Evolutionary conservation across 768 basidiomycete species (phyloP), one percentile per base, ranked within the genome.

Genomic region (Lentinula aciculospora): DNA sequence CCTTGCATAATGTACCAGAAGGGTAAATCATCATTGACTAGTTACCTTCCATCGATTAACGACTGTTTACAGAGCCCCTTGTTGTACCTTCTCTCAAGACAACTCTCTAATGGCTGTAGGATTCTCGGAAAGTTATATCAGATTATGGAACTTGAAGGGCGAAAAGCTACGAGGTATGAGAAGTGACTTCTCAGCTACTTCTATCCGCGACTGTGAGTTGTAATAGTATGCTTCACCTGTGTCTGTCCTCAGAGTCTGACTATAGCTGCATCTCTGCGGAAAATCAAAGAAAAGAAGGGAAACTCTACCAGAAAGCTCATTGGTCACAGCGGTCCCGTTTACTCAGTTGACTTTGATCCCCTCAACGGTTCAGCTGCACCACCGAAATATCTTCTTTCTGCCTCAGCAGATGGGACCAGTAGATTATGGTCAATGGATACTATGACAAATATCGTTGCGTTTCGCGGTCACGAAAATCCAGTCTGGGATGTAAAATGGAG

Each of bases 401-500:
- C 88, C 2, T 98, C 97, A 13, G 92, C 94, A 44, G 97, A 99
- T 68, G 84, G 90, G 1, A 95, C 96, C 0, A 75, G 87, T 42
- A 85, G 97, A 12, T 72, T 99, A 19, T 99, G 97, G 97, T 96
- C 94, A 4, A 75, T 98, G 71, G 94, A 98, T 61, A 97, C 96
- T 0, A 85, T 94, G 80, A 83, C 90, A 15, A 97, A 97, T 64
- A 74, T 98, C 9, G 94, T 94, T 19, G 94, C 89, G 5, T 99
- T 94, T 68, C 82, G 94, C 32, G 96, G 97, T 0, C 97, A 99
- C 65, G 88, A 95, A 67, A 95, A 97, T 69, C 94, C 97, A 0
- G 87, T 99, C 0, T 99, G 97, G 97, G 97, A 98, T 64, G 94
- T 96, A 12, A 89, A 98, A 68, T 99, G 97, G 97, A 95, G 92